Percentiles rank a stretch among this genome's conserved stretches.
phyloP scores from a whole-genome alignment of 345 rosid genomes.

The Pugionium cornutum region DNA sequence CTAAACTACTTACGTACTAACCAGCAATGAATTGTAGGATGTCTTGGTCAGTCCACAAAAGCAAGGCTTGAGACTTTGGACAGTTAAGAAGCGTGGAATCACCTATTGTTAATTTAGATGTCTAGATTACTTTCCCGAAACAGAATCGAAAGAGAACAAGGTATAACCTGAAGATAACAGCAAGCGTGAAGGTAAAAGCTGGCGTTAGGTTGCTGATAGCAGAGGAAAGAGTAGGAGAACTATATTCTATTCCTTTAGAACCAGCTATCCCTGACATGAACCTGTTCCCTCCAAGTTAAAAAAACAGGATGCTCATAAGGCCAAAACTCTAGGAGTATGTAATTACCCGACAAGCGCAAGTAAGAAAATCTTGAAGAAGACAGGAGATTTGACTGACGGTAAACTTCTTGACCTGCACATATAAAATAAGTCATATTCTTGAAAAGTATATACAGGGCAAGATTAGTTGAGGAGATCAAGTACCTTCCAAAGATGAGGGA shows the following conservation, averaged over 20 bases:
- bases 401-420: conserved; percentile 34
- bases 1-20: no score
- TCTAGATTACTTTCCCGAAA: background rate
- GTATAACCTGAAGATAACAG: conserved; percentile 37
- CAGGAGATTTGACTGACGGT: conserved; percentile 22
- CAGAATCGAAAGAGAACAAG: background rate
- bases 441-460: background rate
- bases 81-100: background rate
- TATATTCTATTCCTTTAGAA: conserved; percentile 35
- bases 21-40: background rate
- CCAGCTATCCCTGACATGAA: conserved; percentile 20
- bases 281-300: conserved; percentile 29
- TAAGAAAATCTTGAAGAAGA: conserved; percentile 36
- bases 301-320: background rate
- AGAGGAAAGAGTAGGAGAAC: conserved; percentile 38
- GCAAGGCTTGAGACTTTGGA: background rate
- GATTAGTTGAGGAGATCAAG: background rate
- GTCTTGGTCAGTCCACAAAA: conserved; percentile 3
- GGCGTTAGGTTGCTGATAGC: conserved; percentile 41
- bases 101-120: background rate
- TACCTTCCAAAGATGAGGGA: conserved; percentile 36
- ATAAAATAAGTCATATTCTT: conserved; percentile 10
- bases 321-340: background rate
- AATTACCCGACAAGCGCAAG: conserved; percentile 37
- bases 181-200: conserved; percentile 37